phyloP scores from a whole-genome alignment of 1,284 basidiomycete genomes.

The Puccinia coronata region DNA sequence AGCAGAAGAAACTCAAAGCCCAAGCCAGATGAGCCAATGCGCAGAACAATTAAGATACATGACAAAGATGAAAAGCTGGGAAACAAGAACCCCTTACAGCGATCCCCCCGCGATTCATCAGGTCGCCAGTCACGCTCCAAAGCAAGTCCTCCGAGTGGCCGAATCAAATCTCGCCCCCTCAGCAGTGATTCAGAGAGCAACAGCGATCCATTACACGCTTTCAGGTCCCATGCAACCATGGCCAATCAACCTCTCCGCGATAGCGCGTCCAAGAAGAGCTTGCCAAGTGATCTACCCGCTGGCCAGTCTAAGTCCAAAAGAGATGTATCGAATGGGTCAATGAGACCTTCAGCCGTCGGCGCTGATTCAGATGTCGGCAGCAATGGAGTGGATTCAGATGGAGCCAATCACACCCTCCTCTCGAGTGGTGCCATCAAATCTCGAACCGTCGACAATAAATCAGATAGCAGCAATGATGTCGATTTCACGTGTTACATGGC shows the following conservation, averaged over 20 bases:
- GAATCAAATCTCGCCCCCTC: constrained; percentile 16
- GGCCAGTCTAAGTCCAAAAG: no score
- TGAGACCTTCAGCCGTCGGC: no score
- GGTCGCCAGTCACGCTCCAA: background rate
- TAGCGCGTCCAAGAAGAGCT: background rate
- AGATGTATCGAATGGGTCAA: no score
- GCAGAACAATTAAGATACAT: no score
- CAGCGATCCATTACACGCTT: background rate
- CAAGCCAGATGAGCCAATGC: no score
- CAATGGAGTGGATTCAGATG: background rate
- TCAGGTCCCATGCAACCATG: background rate
- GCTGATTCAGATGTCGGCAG: no score
- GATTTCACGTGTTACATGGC: background rate
- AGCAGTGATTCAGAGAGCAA: constrained; percentile 16
- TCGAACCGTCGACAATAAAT: background rate
- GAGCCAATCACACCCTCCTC: background rate
- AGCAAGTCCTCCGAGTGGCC: background rate
- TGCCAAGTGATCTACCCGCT: background rate
- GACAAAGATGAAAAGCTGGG: no score
- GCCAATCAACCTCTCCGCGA: background rate
- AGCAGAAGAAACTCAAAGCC: no score
- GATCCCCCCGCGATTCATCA: background rate
- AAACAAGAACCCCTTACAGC: background rate
- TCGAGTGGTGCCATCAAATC: background rate
- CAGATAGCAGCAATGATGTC: background rate